Conservation (phyloP, 331 rosid genomes). For the Stylosanthes scabra region DNA sequence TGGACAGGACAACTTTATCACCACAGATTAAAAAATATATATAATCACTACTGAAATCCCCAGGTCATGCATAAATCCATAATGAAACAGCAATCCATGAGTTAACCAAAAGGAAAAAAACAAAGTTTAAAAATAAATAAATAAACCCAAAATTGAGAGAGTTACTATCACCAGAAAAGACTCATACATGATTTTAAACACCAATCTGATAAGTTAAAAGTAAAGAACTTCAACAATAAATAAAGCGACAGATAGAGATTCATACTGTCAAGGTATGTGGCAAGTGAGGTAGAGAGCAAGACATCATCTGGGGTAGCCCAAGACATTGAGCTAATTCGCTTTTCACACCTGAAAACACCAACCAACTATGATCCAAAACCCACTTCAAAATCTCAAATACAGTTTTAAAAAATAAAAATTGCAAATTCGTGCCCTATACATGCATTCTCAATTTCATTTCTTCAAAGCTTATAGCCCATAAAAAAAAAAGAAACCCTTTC, state of each 20-base stretch:
- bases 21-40: no score
- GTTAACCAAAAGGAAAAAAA: no score
- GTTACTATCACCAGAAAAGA: slow-evolving; percentile 9
- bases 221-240: neutral
- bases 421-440: slow-evolving; percentile 8
- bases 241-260: slow-evolving; percentile 31
- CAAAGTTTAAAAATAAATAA: no score
- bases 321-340: slow-evolving; percentile 57
- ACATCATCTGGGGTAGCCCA: slow-evolving; percentile 94
- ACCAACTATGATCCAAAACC: slow-evolving; percentile 48
- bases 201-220: neutral
- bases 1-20: neutral
- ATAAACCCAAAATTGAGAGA: no score
- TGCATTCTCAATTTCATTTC: slow-evolving; percentile 23
- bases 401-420: no score
- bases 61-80: slow-evolving; percentile 17
- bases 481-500: neutral
- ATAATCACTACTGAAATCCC: slow-evolving; percentile 26
- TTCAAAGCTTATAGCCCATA: neutral
- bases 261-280: slow-evolving; percentile 90
- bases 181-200: neutral
- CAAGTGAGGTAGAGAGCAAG: slow-evolving; percentile 88
- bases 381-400: slow-evolving; percentile 39
- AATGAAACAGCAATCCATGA: no score
- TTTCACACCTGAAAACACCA: slow-evolving; percentile 51